Evolutionary conservation across 768 basidiomycete genomes (phyloP).

Genomic region (Boletus fagicola): DNA sequence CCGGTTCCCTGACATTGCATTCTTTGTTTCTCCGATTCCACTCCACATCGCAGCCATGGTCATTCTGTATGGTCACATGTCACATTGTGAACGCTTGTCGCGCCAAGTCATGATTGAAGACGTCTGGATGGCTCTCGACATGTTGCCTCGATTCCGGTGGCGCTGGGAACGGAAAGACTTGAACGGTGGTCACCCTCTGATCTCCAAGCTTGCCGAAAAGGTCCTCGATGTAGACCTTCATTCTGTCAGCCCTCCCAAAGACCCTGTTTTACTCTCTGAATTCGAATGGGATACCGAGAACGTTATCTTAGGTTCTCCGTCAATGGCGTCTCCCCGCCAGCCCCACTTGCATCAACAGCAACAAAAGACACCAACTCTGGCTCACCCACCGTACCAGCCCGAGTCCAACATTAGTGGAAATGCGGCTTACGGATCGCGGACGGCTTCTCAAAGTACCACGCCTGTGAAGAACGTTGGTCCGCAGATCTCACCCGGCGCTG

Average conservation of each 20-base stretch:
- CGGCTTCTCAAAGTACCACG: constrained; percentile 29
- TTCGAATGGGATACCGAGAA: constrained; percentile 47
- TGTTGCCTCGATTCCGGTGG: constrained; percentile 88
- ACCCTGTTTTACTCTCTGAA: constrained; percentile 44
- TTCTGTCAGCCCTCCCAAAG: constrained; percentile 41
- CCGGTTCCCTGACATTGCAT: constrained; percentile 80
- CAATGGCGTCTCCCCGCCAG: constrained; percentile 26
- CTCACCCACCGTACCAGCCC: constrained; percentile 34
- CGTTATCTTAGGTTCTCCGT: constrained; percentile 28
- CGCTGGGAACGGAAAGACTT: constrained; percentile 86
- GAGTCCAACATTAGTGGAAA: constrained; percentile 24
- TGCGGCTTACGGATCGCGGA: constrained; percentile 30
- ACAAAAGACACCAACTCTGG: constrained; percentile 37
- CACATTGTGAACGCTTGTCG: constrained; percentile 64
- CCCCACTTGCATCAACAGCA: constrained; percentile 32
- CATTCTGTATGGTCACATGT: constrained; percentile 85
- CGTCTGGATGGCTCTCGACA: constrained; percentile 82
- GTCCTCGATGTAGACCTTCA: constrained; percentile 75
- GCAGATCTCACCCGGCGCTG: constrained; percentile 22
- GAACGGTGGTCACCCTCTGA: constrained; percentile 79
- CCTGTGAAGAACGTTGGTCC: constrained; percentile 25
- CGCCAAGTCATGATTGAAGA: constrained; percentile 72
- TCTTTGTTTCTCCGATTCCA: constrained; percentile 87
- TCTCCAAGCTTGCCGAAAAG: constrained; percentile 76
- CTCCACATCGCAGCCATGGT: constrained; percentile 91